Base-by-base conservation (phyloP, 345 rosid species). In the Punica granatum region DNA sequence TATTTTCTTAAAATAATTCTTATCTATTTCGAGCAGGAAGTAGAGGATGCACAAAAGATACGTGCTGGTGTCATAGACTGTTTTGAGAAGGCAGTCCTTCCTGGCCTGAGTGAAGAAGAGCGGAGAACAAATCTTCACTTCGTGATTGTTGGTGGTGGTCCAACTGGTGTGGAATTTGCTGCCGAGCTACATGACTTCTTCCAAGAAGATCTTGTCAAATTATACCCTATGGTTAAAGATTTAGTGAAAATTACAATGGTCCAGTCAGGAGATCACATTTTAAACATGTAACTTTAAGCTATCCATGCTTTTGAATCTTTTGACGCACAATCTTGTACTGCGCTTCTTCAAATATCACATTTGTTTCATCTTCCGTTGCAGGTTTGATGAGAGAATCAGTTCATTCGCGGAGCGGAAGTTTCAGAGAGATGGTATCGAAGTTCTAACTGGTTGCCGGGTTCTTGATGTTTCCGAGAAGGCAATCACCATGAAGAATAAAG, bases 121-220 rank as follows among this genome's bases (percentile, higher is more conserved):
- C 77, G 85, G 67, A 82, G 82, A 74, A 83, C 61, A 30, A 86
- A 81, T 77, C 99, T 95, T 70, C 98, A 90, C 79, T 95, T 95
- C 70, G 93, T 94, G 58, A 81, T 94, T 59, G 98, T 95, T 35
- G 98, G 99, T 53, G 99, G 99, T 6, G 98, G 99, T 64, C 99
- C 99, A 9, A 95, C 99, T 64, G 99, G 99, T 64, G 96, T 95
- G 36, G 99, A 92, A 83, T 95, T 95, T 86, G 96, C 96, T 53
- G 99, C 98, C 15, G 99, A 95, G 81, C 76, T 95, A 67, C 99
- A 95, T 61, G 99, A 95, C 77, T 95, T 73, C 78, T 70, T 91
- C 30, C 60, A 62, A 59, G 99, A 94, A 76, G 98, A 94, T 78
- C 63, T 94, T 48, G 76, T 80, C 68, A 76, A 78, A 18, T 73